These are phyloP conservation scores for Penicillium bovifimosum DNA, from an alignment of 495 filamentous ascomycete genomes.

Conservation along the genomic window DNA sequence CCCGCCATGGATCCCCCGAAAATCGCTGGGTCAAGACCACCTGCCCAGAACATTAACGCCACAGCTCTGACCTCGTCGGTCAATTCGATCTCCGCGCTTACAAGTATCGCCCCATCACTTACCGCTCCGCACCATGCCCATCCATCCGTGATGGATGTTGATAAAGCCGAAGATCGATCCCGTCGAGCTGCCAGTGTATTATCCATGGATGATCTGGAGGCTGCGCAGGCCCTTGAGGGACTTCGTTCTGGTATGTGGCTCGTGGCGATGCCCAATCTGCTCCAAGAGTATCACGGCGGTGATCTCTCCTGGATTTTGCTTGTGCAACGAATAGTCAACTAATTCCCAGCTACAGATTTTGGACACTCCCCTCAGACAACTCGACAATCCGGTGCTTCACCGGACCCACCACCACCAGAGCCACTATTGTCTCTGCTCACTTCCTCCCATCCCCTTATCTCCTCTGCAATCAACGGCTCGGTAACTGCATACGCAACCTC, in stretches of 20 bases:
- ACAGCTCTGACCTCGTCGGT: neutral
- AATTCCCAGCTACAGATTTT: constrained; percentile 23
- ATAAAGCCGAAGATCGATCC: constrained; percentile 37
- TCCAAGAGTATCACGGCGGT: neutral
- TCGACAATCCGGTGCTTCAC: constrained; percentile 20
- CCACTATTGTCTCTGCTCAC: constrained; percentile 76
- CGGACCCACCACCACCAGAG: constrained; percentile 46
- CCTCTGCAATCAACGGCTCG: constrained; percentile 73
- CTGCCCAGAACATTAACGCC: neutral
- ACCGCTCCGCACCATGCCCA: constrained; percentile 22
- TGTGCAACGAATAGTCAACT: constrained; percentile 7
- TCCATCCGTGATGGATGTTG: constrained; percentile 39
- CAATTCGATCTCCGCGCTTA: constrained; percentile 1
- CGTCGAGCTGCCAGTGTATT: constrained; percentile 46
- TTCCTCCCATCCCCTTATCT: constrained; percentile 70
- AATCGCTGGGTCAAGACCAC: neutral
- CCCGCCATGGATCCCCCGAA: constrained; percentile 9
- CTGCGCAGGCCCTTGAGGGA: constrained; percentile 80
- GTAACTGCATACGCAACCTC: constrained; percentile 73
- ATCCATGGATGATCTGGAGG: constrained; percentile 81
- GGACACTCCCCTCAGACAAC: constrained; percentile 31
- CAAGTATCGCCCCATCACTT: constrained; percentile 7
- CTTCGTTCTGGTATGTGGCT: constrained; percentile 66
- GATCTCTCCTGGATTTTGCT: neutral
- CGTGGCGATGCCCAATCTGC: constrained; percentile 9